Conservation (phyloP, 768 basidiomycete species). For the Leccinum longicurvipes region DNA sequence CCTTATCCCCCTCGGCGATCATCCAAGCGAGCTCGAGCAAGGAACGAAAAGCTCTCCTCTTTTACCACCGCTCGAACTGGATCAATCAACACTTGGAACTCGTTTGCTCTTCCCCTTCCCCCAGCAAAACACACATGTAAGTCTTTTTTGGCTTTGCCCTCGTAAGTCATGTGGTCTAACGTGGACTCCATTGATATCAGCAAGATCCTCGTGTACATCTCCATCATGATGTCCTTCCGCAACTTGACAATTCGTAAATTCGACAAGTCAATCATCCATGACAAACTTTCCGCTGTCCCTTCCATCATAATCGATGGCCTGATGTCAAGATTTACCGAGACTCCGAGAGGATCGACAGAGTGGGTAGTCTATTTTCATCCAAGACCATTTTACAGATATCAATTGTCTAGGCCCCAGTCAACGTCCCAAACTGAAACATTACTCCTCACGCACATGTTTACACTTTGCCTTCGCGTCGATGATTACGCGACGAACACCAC, state of each 20-base stretch:
- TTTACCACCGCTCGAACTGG: slow-evolving; percentile 66
- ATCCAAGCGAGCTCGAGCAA: slow-evolving; percentile 46
- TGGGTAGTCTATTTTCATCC: slow-evolving; percentile 29
- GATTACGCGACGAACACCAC: slow-evolving; percentile 69
- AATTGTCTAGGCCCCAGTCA: slow-evolving; percentile 37
- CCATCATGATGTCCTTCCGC: slow-evolving; percentile 74
- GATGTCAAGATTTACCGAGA: slow-evolving; percentile 78
- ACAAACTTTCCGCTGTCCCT: slow-evolving; percentile 59
- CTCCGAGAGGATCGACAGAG: slow-evolving; percentile 61
- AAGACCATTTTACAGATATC: not conserved
- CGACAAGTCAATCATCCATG: slow-evolving; percentile 51
- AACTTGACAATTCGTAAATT: slow-evolving; percentile 38
- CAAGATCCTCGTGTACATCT: slow-evolving; percentile 76
- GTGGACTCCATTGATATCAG: slow-evolving; percentile 36
- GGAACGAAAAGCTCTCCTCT: slow-evolving; percentile 55
- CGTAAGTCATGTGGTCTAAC: not conserved
- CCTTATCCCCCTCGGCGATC: slow-evolving; percentile 56
- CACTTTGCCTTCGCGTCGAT: slow-evolving; percentile 76
- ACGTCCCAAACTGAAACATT: slow-evolving; percentile 72
- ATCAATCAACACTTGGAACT: slow-evolving; percentile 60
- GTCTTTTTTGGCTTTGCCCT: slow-evolving; percentile 22
- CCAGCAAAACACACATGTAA: slow-evolving; percentile 62
- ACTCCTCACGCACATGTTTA: slow-evolving; percentile 76
- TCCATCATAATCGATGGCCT: slow-evolving; percentile 68
- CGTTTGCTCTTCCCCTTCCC: slow-evolving; percentile 38